phyloP scores from a whole-genome alignment of 2,329 filamentous ascomycete species.

The Cylindrodendrum hubeiense region DNA sequence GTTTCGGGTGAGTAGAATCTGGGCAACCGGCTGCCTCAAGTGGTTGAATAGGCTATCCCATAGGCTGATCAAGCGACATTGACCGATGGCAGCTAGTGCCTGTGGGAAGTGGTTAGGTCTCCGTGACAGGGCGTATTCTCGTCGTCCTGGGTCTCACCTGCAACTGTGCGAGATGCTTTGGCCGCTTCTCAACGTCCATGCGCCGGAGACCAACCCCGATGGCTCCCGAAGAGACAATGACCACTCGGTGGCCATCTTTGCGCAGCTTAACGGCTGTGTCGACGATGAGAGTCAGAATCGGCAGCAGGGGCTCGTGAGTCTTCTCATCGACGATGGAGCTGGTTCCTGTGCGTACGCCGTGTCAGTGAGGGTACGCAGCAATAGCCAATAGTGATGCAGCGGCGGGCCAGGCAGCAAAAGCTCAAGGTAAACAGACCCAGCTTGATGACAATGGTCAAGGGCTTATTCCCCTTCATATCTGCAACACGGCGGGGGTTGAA shows the following conservation, averaged over 20 bases:
- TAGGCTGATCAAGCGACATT: constrained; percentile 93
- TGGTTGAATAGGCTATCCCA: constrained; percentile 96
- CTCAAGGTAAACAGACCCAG: constrained; percentile 70
- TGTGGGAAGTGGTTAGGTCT: constrained; percentile 47
- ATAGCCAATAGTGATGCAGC: constrained; percentile 20
- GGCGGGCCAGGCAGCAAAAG: constrained; percentile 5
- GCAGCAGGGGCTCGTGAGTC: constrained; percentile 92
- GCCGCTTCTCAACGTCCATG: constrained; percentile 89
- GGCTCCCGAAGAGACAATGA: constrained; percentile 96
- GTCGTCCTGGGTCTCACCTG: constrained; percentile 66
- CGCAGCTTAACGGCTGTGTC: constrained; percentile 90
- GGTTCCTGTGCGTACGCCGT: constrained; percentile 73
- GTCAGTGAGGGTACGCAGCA: constrained; percentile 42
- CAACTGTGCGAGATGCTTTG: constrained; percentile 89
- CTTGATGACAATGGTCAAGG: constrained; percentile 79
- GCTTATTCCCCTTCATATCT: constrained; percentile 74
- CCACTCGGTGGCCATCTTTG: constrained; percentile 92
- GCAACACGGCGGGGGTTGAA: constrained; percentile 37
- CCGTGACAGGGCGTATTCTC: constrained; percentile 9
- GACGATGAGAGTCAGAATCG: constrained; percentile 91
- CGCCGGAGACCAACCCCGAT: constrained; percentile 93
- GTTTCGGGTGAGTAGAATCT: constrained; percentile 93
- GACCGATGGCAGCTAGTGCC: constrained; percentile 94
- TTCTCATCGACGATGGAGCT: constrained; percentile 99
- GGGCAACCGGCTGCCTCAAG: constrained; percentile 89